Conservation (phyloP, 805 yeast genomes). For the Naumovozyma baii region DNA sequence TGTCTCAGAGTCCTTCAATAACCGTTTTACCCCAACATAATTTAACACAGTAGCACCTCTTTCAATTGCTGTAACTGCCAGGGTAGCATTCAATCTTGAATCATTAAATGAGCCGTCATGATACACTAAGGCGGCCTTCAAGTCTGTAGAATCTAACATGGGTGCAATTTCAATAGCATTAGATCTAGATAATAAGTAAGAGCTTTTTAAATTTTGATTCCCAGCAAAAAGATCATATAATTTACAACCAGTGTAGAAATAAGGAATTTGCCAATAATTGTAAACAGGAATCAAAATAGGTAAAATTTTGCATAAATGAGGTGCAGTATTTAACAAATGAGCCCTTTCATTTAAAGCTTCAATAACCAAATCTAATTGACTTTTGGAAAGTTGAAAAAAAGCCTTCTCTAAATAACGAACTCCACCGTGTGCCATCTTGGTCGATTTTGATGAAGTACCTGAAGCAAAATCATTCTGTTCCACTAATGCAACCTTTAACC, state of each 20-base stretch:
- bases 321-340: slow-evolving; percentile 80
- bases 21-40: slow-evolving; percentile 71
- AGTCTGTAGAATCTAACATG: slow-evolving; percentile 64
- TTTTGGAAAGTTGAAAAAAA: slow-evolving; percentile 81
- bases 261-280: slow-evolving; percentile 92
- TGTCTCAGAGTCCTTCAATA: slow-evolving; percentile 52
- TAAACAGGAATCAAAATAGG: slow-evolving; percentile 96
- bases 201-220: slow-evolving; percentile 66
- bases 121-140: slow-evolving; percentile 86
- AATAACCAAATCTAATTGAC: slow-evolving; percentile 77
- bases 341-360: slow-evolving; percentile 85
- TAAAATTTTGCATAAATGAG: slow-evolving; percentile 74
- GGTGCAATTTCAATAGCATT: slow-evolving; percentile 72
- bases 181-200: slow-evolving; percentile 60
- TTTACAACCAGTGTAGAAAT: slow-evolving; percentile 84
- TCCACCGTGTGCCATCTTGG: slow-evolving; percentile 97
- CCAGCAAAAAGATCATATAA: slow-evolving; percentile 92
- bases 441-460: slow-evolving; percentile 88
- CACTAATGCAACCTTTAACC: slow-evolving; percentile 76
- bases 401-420: slow-evolving; percentile 93
- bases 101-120: slow-evolving; percentile 95
- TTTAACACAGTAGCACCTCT: slow-evolving; percentile 85
- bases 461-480: slow-evolving; percentile 86
- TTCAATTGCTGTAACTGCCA: slow-evolving; percentile 78
- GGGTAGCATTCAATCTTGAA: slow-evolving; percentile 76